These are phyloP conservation scores for Pythium myriotylum DNA, from an alignment of 352 stramenopile species.

Conservation along the genomic window DNA sequence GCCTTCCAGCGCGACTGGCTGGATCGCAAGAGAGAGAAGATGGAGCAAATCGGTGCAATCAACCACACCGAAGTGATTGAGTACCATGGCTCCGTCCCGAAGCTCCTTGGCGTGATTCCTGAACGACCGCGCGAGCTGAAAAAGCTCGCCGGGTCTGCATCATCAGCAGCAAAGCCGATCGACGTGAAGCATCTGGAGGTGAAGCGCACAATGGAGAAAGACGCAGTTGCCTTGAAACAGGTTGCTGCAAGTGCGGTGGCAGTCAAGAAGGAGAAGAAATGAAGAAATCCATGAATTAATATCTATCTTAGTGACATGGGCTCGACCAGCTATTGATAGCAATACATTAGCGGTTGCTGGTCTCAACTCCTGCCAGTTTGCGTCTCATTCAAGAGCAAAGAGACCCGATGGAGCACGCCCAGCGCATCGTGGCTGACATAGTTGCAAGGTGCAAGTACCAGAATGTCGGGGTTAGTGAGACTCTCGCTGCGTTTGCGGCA, in stretches of 20 bases:
- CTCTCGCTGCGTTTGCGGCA: conserved; percentile 86
- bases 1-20: conserved; percentile 54
- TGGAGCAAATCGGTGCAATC: conserved; percentile 51
- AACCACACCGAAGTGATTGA: conserved; percentile 69
- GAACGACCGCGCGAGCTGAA: conserved; percentile 12
- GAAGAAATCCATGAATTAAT: not conserved
- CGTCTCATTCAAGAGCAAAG: not conserved
- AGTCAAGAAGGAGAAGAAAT: conserved; percentile 22
- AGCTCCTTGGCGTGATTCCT: conserved; percentile 60
- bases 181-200: conserved; percentile 14
- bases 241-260: conserved; percentile 4
- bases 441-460: conserved; percentile 72
- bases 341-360: not conserved
- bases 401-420: conserved; percentile 56
- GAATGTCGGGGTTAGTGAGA: conserved; percentile 84
- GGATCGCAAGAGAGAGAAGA: conserved; percentile 52
- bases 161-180: conserved; percentile 1
- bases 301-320: not conserved
- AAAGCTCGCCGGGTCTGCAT: not conserved
- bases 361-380: too few species aligned
- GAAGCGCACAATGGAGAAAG: conserved; percentile 19
- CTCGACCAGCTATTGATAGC: not conserved
- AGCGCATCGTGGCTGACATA: conserved; percentile 71
- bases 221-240: conserved; percentile 13
- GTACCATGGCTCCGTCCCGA: conserved; percentile 47